phyloP scores from a whole-genome alignment of 768 basidiomycete genomes.

The Rhizopogon sp. region DNA sequence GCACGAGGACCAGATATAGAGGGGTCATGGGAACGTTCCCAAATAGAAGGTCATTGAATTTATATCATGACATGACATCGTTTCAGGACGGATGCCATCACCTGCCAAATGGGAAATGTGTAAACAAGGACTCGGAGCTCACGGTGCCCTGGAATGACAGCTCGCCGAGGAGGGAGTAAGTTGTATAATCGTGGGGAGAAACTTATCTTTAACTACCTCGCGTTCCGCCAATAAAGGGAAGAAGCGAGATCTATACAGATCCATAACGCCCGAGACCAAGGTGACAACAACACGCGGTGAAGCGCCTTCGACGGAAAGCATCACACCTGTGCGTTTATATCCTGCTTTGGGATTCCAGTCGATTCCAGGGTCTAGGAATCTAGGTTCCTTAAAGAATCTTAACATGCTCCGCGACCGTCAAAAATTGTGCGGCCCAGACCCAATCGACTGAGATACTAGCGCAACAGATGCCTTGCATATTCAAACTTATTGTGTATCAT shows the following conservation, averaged over 20 bases:
- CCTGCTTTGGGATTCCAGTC: not conserved
- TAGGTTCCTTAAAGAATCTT: not conserved
- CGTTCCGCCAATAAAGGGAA: not conserved
- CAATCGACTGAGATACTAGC: not conserved
- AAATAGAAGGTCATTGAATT: not conserved
- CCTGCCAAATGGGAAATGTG: not conserved
- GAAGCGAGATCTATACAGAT: slow-evolving; percentile 1
- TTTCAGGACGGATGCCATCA: not conserved
- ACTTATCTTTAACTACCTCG: slow-evolving; percentile 1
- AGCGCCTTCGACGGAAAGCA: slow-evolving; percentile 1
- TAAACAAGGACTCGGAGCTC: not conserved
- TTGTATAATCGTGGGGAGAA: not conserved
- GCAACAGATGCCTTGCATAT: not conserved
- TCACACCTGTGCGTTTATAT: slow-evolving; percentile 1
- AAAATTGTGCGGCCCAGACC: not conserved
- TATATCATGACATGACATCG: not conserved
- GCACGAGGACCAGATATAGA: not conserved
- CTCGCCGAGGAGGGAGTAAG: slow-evolving; percentile 2
- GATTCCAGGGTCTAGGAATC: not conserved
- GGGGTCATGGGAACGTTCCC: not conserved
- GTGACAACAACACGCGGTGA: not conserved
- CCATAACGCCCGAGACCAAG: not conserved
- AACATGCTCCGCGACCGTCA: not conserved
- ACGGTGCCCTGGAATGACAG: slow-evolving; percentile 1
- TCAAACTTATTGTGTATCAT: not conserved